Base-by-base conservation (phyloP, 208 protist genomes). In the Crithidia thermophila region DNA sequence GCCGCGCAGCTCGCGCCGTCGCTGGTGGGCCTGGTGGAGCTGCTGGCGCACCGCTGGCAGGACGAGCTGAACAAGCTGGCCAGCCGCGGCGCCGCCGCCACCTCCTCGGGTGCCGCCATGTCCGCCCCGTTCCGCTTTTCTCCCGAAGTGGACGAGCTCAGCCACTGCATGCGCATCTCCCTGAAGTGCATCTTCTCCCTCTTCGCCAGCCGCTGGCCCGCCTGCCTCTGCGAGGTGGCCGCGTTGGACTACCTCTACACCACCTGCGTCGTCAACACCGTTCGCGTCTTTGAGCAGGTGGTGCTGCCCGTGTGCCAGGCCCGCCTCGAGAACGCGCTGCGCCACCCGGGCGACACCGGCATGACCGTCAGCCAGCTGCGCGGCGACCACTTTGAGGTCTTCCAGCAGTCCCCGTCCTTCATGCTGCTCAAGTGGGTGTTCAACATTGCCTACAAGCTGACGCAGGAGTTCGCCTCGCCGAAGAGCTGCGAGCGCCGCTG, bases 161-260 rank as follows among this genome's bases (percentile, higher is more conserved):
- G 77, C 8, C 83, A 94, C 57, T 92, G 87, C 70, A 70, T 94
- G 58, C 87, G 87, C 30, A 57, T 94, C 31, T 59, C 67, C n/a
- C 47, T 86, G 20, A 96, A 96, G 75, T 91, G 85, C 64, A 56
- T 93, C 50, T 73, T 79, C 37, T 82, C 76, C 9, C 77, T 93
- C 33, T 74, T 76, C 21, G 46, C 58, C 1, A 64, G 40, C 8
- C 81, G 87, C 36, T 93, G 77, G 79, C 90, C 90, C 47, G 73
- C 39, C 20, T 85, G 75, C 72, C 72, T 92, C 45, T 93, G 88
- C 65, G 74, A 91, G n/a, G 62, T 60, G 67, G 39, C 51, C 3
- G 68, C 59, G 14, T 78, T 94, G 49, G 71, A 84, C 59, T 62
- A 62, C 37, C 77, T 96, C 39, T 92, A 67, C 53, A 30, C 62